phyloP scores from a whole-genome alignment of 225 moss, liverwort and hornwort species.

The Ulota crispa region DNA sequence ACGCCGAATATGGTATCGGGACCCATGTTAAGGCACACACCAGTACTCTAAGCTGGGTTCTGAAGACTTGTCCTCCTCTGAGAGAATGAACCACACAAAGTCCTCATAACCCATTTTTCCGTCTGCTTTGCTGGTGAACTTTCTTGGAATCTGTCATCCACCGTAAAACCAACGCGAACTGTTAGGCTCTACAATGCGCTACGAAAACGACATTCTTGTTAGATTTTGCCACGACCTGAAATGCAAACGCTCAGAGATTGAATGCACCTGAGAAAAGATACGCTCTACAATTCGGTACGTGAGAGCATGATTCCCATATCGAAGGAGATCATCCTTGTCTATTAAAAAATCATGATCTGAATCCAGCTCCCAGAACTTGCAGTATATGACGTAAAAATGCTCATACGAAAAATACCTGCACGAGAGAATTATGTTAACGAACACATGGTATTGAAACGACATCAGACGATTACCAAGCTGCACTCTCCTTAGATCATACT shows the following conservation, averaged over 20 bases:
- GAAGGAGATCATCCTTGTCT: slow-evolving; percentile 96
- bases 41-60: slow-evolving; percentile 99
- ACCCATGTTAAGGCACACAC: slow-evolving; percentile 39
- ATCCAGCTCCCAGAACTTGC: slow-evolving; percentile 99
- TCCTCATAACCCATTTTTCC: slow-evolving; percentile 99
- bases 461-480: not conserved
- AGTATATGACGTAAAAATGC: slow-evolving; percentile 99
- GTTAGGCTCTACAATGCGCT: not conserved
- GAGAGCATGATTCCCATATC: slow-evolving; percentile 98
- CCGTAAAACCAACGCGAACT: not conserved
- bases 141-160: slow-evolving; percentile 87
- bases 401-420: slow-evolving; percentile 99
- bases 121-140: slow-evolving; percentile 91
- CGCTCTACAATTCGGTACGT: slow-evolving; percentile 98
- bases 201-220: not conserved
- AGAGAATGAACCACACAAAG: slow-evolving; percentile 99
- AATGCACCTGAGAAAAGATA: slow-evolving; percentile 93
- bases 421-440: slow-evolving; percentile 1
- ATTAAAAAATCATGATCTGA: slow-evolving; percentile 97
- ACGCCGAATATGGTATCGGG: not conserved
- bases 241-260: slow-evolving; percentile 4
- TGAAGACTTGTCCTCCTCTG: slow-evolving; percentile 97
- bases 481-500: not conserved
- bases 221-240: not conserved
- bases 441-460: not conserved